These are phyloP conservation scores for Kurtzmaniella quercitrusa DNA, from an alignment of 1,139 yeast species.

Conservation along the genomic window DNA sequence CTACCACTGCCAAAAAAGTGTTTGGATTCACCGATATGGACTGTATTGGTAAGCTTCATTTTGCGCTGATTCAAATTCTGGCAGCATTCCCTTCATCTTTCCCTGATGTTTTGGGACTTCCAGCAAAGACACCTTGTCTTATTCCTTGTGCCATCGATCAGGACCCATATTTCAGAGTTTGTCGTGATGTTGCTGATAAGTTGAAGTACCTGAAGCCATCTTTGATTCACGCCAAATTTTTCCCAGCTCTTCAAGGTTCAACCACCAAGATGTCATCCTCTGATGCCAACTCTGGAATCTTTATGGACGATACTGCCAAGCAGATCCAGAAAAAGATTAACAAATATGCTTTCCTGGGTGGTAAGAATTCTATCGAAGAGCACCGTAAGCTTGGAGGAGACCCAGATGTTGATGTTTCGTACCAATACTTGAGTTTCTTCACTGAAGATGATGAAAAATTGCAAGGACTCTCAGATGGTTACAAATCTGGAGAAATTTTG, in stretches of 20 bases:
- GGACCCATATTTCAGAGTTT: slow-evolving; percentile 97
- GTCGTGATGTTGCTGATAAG: slow-evolving; percentile 96
- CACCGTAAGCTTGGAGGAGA: slow-evolving; percentile 89
- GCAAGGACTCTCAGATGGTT: slow-evolving; percentile 56
- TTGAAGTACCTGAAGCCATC: slow-evolving; percentile 89
- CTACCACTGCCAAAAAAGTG: slow-evolving; percentile 95
- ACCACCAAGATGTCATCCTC: slow-evolving; percentile 97
- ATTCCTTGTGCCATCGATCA: slow-evolving; percentile 99
- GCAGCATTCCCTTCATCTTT: slow-evolving; percentile 94
- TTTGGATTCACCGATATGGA: slow-evolving; percentile 96
- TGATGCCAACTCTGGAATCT: slow-evolving; percentile 72
- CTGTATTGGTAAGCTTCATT: slow-evolving; percentile 90
- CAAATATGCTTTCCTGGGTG: slow-evolving; percentile 96
- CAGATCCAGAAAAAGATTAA: slow-evolving; percentile 93
- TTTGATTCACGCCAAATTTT: slow-evolving; percentile 88
- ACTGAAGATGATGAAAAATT: slow-evolving; percentile 82
- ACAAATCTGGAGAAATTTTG: slow-evolving; percentile 75
- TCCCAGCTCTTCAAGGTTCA: slow-evolving; percentile 98
- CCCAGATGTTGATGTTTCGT: slow-evolving; percentile 95
- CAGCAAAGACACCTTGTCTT: slow-evolving; percentile 86
- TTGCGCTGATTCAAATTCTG: slow-evolving; percentile 94
- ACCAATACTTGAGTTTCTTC: slow-evolving; percentile 87
- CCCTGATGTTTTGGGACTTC: slow-evolving; percentile 87
- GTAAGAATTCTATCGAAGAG: slow-evolving; percentile 81
- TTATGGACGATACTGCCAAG: slow-evolving; percentile 91